Evolutionary conservation across 116 monocot species (phyloP).

Genomic region (Zostera marina): DNA sequence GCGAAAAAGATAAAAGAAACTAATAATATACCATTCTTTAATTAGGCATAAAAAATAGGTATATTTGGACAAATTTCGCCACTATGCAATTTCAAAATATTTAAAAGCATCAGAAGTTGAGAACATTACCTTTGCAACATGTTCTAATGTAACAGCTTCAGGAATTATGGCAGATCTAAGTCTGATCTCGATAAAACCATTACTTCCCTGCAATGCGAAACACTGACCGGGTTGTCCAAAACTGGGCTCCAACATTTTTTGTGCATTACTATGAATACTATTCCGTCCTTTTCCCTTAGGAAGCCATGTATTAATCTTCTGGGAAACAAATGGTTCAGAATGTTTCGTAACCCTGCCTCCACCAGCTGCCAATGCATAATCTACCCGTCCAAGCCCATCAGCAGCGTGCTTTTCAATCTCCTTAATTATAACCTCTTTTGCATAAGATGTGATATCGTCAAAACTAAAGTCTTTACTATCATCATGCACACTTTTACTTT

Average conservation of each 20-base stretch:
- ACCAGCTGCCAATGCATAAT: conserved; percentile 80
- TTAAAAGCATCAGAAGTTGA: not conserved
- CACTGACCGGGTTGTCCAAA: conserved; percentile 97
- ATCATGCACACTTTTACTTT: conserved; percentile 10
- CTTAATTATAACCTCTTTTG: conserved; percentile 49
- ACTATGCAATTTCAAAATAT: not conserved
- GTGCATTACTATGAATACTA: conserved; percentile 32
- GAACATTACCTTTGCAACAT: conserved; percentile 76
- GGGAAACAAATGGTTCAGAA: conserved; percentile 43
- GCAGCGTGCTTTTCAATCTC: conserved; percentile 95
- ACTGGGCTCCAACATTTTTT: conserved; percentile 90
- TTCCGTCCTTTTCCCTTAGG: conserved; percentile 10
- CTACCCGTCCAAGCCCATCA: conserved; percentile 85
- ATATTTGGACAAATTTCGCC: too few relatives aligned
- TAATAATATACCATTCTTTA: too few relatives aligned
- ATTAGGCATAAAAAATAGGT: too few relatives aligned
- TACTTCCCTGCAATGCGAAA: conserved; percentile 61
- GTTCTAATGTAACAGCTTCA: conserved; percentile 74
- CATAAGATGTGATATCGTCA: conserved; percentile 48
- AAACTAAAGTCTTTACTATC: conserved; percentile 15
- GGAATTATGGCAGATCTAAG: conserved; percentile 48
- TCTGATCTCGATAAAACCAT: conserved; percentile 64
- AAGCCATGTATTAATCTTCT: conserved; percentile 16
- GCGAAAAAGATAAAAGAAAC: too few relatives aligned
- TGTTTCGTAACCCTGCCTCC: conserved; percentile 69